A percentile compares a stretch with the other conserved stretches of the same genome.
Conservation (phyloP, 208 protist species). For the Jaenimonas drosophilae region DNA sequence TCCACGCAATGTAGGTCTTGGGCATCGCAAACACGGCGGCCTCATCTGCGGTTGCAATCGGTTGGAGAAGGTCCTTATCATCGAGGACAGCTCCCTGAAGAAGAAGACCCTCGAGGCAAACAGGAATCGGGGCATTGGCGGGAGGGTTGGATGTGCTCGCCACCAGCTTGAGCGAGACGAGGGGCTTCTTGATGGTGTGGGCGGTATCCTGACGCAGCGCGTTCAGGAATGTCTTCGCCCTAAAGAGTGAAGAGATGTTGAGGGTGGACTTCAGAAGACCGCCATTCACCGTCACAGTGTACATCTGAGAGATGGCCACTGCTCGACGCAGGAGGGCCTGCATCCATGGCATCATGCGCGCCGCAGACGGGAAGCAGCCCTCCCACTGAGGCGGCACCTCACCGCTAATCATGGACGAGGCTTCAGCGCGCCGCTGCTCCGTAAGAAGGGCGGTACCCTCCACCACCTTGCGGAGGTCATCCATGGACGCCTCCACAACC, state of each 20-base stretch:
- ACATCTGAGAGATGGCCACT: conserved; percentile 66
- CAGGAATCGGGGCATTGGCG: conserved; percentile 23
- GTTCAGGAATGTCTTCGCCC: conserved; percentile 92
- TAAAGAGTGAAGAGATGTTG: conserved; percentile 83
- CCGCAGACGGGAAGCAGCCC: conserved; percentile 72
- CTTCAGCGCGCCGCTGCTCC: conserved; percentile 61
- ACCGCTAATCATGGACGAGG: conserved; percentile 71
- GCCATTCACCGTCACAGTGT: conserved; percentile 24
- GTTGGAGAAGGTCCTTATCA: conserved; percentile 44
- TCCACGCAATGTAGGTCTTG: conserved; percentile 69
- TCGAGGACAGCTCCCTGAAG: conserved; percentile 84
- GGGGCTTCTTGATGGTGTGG: conserved; percentile 45
- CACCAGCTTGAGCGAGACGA: conserved; percentile 76
- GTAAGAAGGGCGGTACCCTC: conserved; percentile 85
- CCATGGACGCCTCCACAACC: conserved; percentile 70
- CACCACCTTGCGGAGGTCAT: conserved; percentile 78
- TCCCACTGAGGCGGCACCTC: conserved; percentile 85
- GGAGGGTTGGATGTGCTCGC: conserved; percentile 37
- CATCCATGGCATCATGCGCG: conserved; percentile 77
- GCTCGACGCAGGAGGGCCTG: conserved; percentile 76
- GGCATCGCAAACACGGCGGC: conserved; percentile 64
- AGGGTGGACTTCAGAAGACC: conserved; percentile 67
- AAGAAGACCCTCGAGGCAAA: conserved; percentile 65
- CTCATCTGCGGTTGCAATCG: conserved; percentile 75
- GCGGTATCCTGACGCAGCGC: conserved; percentile 94